Evolutionary conservation across 257 asterid species (phyloP).

Genomic region (Coffea canephora): DNA sequence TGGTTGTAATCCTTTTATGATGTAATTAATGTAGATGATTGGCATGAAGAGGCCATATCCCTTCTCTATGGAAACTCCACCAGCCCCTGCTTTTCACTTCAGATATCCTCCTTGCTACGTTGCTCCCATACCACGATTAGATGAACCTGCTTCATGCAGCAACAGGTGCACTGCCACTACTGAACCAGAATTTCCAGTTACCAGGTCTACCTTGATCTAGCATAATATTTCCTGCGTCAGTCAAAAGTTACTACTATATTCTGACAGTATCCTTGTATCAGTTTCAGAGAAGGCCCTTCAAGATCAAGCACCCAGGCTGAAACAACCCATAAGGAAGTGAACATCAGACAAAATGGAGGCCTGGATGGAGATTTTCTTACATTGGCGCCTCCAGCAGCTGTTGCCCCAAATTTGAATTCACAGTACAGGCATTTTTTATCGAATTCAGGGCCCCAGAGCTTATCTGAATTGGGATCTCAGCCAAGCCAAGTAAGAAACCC

Average conservation of each 20-base stretch:
- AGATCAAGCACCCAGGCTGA: conserved; percentile 36
- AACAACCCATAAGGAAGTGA: conserved; percentile 20
- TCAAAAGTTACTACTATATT: neutral
- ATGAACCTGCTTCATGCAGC: conserved; percentile 43
- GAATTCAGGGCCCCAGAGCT: conserved; percentile 18
- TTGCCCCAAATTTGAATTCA: conserved; percentile 29
- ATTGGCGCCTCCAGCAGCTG: conserved; percentile 64
- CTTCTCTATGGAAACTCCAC: conserved; percentile 30
- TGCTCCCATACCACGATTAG: conserved; percentile 26
- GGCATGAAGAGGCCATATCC: conserved; percentile 42
- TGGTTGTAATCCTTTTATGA: neutral
- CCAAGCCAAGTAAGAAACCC: conserved; percentile 41
- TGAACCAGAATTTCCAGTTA: conserved; percentile 35
- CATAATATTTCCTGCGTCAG: neutral
- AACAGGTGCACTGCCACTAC: conserved; percentile 28
- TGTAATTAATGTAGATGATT: conserved; percentile 25
- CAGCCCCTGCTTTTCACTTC: conserved; percentile 31
- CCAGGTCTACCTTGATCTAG: conserved; percentile 35
- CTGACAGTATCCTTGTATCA: conserved; percentile 14
- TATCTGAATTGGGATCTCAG: conserved; percentile 26
- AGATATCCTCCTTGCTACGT: conserved; percentile 25
- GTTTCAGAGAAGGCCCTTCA: conserved; percentile 50
- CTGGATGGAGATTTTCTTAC: conserved; percentile 67
- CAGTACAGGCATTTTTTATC: conserved; percentile 21
- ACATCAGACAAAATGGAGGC: conserved; percentile 26